Base-by-base conservation (phyloP, 2,329 filamentous ascomycete species). In the Colletotrichum graminicola region DNA sequence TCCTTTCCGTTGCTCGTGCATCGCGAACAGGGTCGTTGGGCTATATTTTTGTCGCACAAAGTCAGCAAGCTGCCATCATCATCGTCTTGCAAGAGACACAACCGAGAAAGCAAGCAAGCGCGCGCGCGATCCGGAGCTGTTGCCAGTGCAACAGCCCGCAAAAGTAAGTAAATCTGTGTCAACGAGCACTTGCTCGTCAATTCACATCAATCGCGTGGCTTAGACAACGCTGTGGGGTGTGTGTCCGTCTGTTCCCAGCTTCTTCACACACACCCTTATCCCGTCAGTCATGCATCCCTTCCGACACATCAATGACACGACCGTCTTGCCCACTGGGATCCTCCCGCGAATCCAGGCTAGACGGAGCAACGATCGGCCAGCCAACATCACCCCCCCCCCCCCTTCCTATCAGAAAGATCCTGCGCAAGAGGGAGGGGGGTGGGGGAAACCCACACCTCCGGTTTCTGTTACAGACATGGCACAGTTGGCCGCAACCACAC, bases 1-100 rank as follows among this genome's bases (percentile, higher is more conserved):
- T 95, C 86, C 77, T 95, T 96, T 72, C 92, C 92, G 77, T 93
- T 94, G 76, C 90, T 90, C 43, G 92, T 83, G 78, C 93, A 96
- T 78, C 93, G 88, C 36, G 91, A 91, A 78, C 93, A 96, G 36
- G 93, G 93, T 67, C 93, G 87, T 80, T 94, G 91, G 62, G 92
- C 90, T 92, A 78, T 92, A 78, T 77, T 57, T 77, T 57, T 71
- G 39, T 68, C 54, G 39, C 67, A 45, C 41, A 21, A 71, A 59
- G 68, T 71, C 51, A 71, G 64, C 64, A 71, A 62, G 66, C 34
- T 36, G 43, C 23, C 39, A 54, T 34, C 45, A 52, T 18, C 45
- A 41, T 41, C 5, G 18, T 43, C 7, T 16, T 5, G 29, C 29
- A 18, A 8, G 32, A 29, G 29, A 5, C 2, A 18, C 10, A 55